Percentiles rank a stretch among this genome's conserved stretches.
phyloP scores from a whole-genome alignment of 345 rosid genomes.

The Odontarrhena argentea region DNA sequence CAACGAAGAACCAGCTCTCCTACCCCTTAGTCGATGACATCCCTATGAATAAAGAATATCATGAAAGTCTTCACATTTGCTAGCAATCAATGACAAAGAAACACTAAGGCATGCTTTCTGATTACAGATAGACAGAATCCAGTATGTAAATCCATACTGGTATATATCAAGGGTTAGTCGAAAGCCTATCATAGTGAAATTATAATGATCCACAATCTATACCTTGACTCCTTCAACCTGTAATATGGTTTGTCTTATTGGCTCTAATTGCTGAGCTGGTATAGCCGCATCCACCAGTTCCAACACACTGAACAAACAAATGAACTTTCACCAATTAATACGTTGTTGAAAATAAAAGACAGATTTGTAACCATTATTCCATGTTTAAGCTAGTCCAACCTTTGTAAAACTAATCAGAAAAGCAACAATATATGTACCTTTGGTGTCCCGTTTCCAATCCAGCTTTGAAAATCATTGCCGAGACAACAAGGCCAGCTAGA shows the following conservation, averaged over 20 bases:
- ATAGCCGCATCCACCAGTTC: slow-evolving; percentile 97
- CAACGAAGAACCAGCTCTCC: slow-evolving; percentile 89
- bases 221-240: slow-evolving; percentile 88
- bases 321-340: slow-evolving; percentile 33
- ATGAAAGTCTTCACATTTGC: slow-evolving; percentile 11
- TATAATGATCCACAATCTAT: slow-evolving; percentile 31
- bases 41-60: slow-evolving; percentile 53
- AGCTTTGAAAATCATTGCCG: slow-evolving; percentile 84
- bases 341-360: slow-evolving; percentile 27
- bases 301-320: slow-evolving; percentile 57
- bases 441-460: slow-evolving; percentile 82
- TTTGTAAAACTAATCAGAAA: slow-evolving; percentile 17
- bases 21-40: slow-evolving; percentile 93
- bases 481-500: slow-evolving; percentile 88
- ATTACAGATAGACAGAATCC: slow-evolving; percentile 12
- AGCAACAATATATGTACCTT: slow-evolving; percentile 53
- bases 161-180: slow-evolving; percentile 16
- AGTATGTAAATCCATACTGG: not conserved
- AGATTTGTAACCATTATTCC: slow-evolving; percentile 6
- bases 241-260: slow-evolving; percentile 67
- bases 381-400: slow-evolving; percentile 16
- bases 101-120: slow-evolving; percentile 23
- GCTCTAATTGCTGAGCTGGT: slow-evolving; percentile 69
- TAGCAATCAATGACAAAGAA: slow-evolving; percentile 6
- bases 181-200: slow-evolving; percentile 20